Base-by-base conservation (phyloP, 2,329 filamentous ascomycete genomes). In the Orbilia brochopaga region DNA sequence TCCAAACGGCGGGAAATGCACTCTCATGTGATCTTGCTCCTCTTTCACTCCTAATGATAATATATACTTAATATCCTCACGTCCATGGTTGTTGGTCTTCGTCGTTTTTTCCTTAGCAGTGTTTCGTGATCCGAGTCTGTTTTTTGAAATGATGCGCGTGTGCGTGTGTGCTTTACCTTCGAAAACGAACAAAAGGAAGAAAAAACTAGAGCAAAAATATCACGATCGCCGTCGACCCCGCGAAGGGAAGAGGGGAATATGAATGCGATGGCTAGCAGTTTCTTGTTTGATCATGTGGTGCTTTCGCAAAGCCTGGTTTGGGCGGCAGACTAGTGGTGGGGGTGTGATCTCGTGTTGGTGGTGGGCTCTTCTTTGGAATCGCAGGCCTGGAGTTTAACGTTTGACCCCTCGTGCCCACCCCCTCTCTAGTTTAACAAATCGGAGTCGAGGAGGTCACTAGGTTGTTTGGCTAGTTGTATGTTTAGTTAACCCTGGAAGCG, bases 1-100 rank as follows among this genome's bases (percentile, higher is more conserved):
- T 6, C 83, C 91, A 24, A 88, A 87, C 63, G 89, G 88, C 64
- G 87, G 87, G 77, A 96, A 95, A 81, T 97, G 94, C 80, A 77
- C 80, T 63, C 79, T 97, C 76, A 97, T 99, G 94, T 99, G 83
- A 85, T 58, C 42, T 50, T 42, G 27, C 21, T 53, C 21, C 15
- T 40, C 7, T 56, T 48, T 32, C 27, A 4, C 27, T 32, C 8
- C 3, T 32, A 32, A 32, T 32, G 27, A 32, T 32, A 32, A 32
- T 32, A 32, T 32, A 32, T 32, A 32, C 27, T 32, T 32, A 32
- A 21, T 48, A 21, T 48, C 44, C 44, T 21, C 17, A 21, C 17
- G 44, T 48, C 44, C 19, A 17, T 48, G 17, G 11, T 48, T 15
- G 6, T 4, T 48, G 44, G 4, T 48, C 15, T 44, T 10, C 40